Evolutionary conservation across 257 asterid genomes (phyloP), one percentile per base, ranked within the genome.

Genomic region (Echites panduratus): DNA sequence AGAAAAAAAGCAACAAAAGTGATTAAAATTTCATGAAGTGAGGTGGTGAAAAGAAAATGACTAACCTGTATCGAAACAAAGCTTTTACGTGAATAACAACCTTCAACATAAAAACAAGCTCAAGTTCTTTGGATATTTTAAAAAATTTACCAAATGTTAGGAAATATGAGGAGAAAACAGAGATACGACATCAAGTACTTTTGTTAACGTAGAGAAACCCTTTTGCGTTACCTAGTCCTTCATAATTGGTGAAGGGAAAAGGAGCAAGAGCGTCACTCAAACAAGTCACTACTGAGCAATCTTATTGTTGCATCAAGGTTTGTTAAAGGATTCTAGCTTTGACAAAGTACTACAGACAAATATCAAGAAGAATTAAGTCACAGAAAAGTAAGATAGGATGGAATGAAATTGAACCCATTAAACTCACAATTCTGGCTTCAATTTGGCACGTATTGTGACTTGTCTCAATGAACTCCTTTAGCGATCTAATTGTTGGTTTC

Each of bases 1-100:
- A 32, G 67, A 32, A 61, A 29, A 61, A 17, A 61, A 0, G 43
- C 41, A 29, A 22, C 24, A 27, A 61, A 84, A n/a, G n/a, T n/a
- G n/a, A n/a, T n/a, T n/a, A n/a, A n/a, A n/a, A n/a, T n/a, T n/a
- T n/a, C n/a, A n/a, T n/a, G n/a, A n/a, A n/a, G n/a, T n/a, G n/a
- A n/a, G n/a, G n/a, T n/a, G n/a, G n/a, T n/a, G n/a, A n/a, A 63
- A 80, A 70, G 59, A 40, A 73, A 40, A 72, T 64, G 75, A 38
- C 90, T 78, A 83, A 94, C 98, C 99, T 94, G 99, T 79, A 94
- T 94, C 83, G 91, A 81, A 73, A 90, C 87, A 72, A 94, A 91
- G 80, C 89, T 62, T 81, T 78, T 81, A 57, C 97, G 95, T 47
- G 96, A 94, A 83, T 91, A 97, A 77, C 97, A 92, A 88, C 97